Evolutionary conservation across 2,329 filamentous ascomycete genomes (phyloP).

Genomic region (Fusarium sp.): DNA sequence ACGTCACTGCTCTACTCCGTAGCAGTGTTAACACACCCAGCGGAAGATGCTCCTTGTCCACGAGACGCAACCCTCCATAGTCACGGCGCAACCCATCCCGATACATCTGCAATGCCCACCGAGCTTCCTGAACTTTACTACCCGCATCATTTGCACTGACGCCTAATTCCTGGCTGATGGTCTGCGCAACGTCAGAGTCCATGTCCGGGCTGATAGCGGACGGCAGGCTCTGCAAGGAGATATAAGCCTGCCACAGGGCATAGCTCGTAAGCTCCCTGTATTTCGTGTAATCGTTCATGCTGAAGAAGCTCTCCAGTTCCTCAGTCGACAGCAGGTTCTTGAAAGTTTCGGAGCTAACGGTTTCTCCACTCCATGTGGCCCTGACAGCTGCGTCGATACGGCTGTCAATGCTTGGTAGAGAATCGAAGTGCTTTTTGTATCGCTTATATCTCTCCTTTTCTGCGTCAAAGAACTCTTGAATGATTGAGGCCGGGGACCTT

Average conservation of each 20-base stretch:
- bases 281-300: neutral
- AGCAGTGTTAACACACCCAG: neutral
- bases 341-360: neutral
- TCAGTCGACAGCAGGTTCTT: neutral
- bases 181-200: constrained; percentile 1
- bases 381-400: constrained; percentile 3
- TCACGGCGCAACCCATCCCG: constrained; percentile 1
- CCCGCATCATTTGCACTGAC: neutral
- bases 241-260: neutral
- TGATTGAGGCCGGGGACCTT: neutral
- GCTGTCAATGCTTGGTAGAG: neutral
- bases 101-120: constrained; percentile 9
- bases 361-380: neutral
- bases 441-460: neutral
- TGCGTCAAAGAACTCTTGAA: neutral
- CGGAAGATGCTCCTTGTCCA: constrained; percentile 3
- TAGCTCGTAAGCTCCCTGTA: neutral
- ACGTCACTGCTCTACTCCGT: neutral
- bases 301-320: neutral
- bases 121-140: neutral
- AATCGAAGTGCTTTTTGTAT: neutral
- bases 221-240: neutral
- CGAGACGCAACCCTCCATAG: constrained; percentile 4
- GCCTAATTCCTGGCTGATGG: neutral
- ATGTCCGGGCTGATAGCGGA: neutral